phyloP scores from a whole-genome alignment of 768 basidiomycete species.

The Russula griseocarnosa region DNA sequence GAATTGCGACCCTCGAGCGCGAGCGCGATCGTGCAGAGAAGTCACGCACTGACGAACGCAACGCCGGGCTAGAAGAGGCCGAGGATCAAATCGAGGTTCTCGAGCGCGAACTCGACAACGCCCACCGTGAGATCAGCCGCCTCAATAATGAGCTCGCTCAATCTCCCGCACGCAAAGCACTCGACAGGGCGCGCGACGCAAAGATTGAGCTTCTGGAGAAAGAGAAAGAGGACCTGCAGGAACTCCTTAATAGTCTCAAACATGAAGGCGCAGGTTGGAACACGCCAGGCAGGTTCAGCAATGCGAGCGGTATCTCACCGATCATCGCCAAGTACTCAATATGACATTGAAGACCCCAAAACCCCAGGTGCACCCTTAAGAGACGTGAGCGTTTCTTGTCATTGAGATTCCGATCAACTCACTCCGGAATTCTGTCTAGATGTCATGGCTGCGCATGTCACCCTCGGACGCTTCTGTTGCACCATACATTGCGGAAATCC shows the following conservation, averaged over 20 bases:
- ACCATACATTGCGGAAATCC: slow-evolving; percentile 68
- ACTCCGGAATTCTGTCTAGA: slow-evolving; percentile 38
- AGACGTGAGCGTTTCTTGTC: slow-evolving; percentile 51
- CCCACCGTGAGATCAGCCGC: slow-evolving; percentile 69
- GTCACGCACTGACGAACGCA: slow-evolving; percentile 32
- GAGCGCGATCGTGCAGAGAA: slow-evolving; percentile 40
- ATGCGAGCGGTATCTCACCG: slow-evolving; percentile 64
- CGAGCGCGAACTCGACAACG: slow-evolving; percentile 72
- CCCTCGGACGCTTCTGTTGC: slow-evolving; percentile 52
- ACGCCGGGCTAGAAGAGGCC: slow-evolving; percentile 38
- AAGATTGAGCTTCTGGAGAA: slow-evolving; percentile 72
- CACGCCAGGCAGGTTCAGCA: slow-evolving; percentile 55
- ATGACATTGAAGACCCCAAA: slow-evolving; percentile 62
- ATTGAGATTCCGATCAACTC: slow-evolving; percentile 19
- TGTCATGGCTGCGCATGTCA: slow-evolving; percentile 70
- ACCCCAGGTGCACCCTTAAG: slow-evolving; percentile 75
- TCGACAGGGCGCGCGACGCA: slow-evolving; percentile 71
- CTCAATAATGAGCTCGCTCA: slow-evolving; percentile 63
- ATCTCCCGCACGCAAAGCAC: slow-evolving; percentile 71
- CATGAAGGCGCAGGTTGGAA: slow-evolving; percentile 48
- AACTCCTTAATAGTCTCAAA: slow-evolving; percentile 59
- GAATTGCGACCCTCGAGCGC: slow-evolving; percentile 53
- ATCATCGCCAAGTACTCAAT: slow-evolving; percentile 68
- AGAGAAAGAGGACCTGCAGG: slow-evolving; percentile 71
- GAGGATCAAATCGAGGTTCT: slow-evolving; percentile 55